phyloP scores from a whole-genome alignment of 2,329 filamentous ascomycete species.

The Xylariaceae sp. region DNA sequence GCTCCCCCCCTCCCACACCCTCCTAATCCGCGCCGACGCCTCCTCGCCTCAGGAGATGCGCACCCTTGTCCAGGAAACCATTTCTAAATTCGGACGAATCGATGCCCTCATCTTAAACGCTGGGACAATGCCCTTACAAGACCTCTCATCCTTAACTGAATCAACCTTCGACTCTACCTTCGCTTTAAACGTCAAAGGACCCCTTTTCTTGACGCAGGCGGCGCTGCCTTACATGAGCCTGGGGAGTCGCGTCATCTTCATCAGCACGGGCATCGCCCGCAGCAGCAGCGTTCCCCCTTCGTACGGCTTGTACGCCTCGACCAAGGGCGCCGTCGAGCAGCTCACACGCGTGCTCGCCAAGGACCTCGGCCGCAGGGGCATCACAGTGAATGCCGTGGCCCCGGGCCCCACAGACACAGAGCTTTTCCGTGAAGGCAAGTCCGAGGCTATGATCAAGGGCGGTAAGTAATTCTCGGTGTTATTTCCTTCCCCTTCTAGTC shows the following conservation, averaged over 20 bases:
- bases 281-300: conserved; percentile 49
- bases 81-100: conserved; percentile 60
- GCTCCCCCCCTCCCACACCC: conserved; percentile 52
- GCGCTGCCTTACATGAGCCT: conserved; percentile 49
- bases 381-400: conserved; percentile 58
- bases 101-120: conserved; percentile 67
- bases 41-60: conserved; percentile 53
- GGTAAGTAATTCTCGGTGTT: no score
- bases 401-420: conserved; percentile 63
- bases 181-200: conserved; percentile 46
- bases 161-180: conserved; percentile 30
- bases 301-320: conserved; percentile 60
- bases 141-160: conserved; percentile 53
- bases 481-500: no score
- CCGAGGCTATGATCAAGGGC: conserved; percentile 54
- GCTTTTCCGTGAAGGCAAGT: conserved; percentile 59
- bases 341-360: conserved; percentile 62
- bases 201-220: conserved; percentile 52
- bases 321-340: conserved; percentile 67
- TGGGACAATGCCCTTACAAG: conserved; percentile 57
- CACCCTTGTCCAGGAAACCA: conserved; percentile 55
- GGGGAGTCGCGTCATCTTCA: conserved; percentile 46
- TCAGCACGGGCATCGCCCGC: conserved; percentile 48
- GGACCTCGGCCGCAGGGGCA: conserved; percentile 58
- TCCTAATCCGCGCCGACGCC: conserved; percentile 64